A percentile compares a stretch with the other conserved stretches of the same genome.
Evolutionary conservation across 1,284 basidiomycete species (phyloP).

Genomic region (Golubevia pallescens): DNA sequence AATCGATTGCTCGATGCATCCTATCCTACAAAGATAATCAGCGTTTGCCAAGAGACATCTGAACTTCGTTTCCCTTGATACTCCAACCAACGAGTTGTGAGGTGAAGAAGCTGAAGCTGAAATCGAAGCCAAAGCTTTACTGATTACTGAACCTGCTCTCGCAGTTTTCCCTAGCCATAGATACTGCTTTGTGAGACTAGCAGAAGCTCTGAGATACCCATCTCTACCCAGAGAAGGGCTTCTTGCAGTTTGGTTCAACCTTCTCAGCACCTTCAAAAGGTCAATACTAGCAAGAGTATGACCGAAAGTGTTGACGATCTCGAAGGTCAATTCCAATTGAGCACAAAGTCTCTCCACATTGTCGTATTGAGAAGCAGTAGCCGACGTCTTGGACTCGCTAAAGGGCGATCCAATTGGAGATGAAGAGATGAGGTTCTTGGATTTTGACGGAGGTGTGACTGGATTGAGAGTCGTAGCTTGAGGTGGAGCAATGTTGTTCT

Average conservation of each 20-base stretch:
- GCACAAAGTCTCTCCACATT: conserved; percentile 22
- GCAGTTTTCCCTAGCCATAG: conserved; percentile 21
- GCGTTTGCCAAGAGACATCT: conserved; percentile 24
- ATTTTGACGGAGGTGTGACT: conserved; percentile 14
- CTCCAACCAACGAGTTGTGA: conserved; percentile 6
- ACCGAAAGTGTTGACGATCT: conserved; percentile 26
- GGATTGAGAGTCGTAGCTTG: conserved; percentile 24
- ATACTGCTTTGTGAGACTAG: conserved; percentile 17
- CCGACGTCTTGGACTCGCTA: conserved; percentile 4
- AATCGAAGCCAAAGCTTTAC: neutral
- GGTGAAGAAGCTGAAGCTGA: neutral
- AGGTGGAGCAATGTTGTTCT: conserved; percentile 13
- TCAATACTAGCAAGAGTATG: conserved; percentile 26
- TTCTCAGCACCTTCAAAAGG: conserved; percentile 26
- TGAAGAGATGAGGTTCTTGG: neutral
- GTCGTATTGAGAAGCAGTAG: conserved; percentile 14
- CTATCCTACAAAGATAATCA: conserved; percentile 14
- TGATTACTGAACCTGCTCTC: conserved; percentile 16
- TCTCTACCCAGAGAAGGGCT: conserved; percentile 6
- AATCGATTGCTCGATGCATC: conserved; percentile 16
- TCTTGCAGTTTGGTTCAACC: conserved; percentile 11
- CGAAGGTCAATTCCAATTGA: conserved; percentile 19
- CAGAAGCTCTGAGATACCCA: conserved; percentile 21
- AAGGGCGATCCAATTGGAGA: conserved; percentile 1
- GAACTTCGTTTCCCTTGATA: conserved; percentile 17